phyloP scores from a whole-genome alignment of 768 basidiomycete species.

The Termitomyces sp. region DNA sequence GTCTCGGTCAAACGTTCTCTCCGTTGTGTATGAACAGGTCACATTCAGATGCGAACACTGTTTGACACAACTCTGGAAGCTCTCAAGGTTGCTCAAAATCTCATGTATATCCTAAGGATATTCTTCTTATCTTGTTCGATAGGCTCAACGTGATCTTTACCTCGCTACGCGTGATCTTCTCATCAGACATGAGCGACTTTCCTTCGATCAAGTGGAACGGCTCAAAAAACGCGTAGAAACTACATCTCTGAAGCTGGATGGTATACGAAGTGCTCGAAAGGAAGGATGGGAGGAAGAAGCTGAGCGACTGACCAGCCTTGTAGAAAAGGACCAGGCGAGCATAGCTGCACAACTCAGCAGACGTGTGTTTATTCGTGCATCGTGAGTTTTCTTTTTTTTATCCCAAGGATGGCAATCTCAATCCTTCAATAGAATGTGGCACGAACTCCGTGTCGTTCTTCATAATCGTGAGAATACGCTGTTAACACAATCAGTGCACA shows the following conservation, averaged over 20 bases:
- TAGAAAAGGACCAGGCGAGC: conserved; percentile 82
- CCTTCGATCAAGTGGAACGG: conserved; percentile 82
- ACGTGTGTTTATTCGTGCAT: conserved; percentile 82
- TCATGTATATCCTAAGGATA: background rate
- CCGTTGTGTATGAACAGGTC: background rate
- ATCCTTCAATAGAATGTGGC: conserved; percentile 69
- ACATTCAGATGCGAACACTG: conserved; percentile 53
- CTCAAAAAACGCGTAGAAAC: conserved; percentile 82
- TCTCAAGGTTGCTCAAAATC: conserved; percentile 49
- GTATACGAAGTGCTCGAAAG: conserved; percentile 60
- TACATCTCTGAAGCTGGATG: conserved; percentile 71
- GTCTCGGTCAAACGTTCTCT: conserved; percentile 16
- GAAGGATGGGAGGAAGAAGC: conserved; percentile 85
- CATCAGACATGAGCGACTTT: conserved; percentile 81
- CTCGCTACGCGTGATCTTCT: conserved; percentile 84
- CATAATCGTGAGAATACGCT: conserved; percentile 88
- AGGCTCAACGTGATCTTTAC: conserved; percentile 82
- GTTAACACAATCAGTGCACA: conserved; percentile 65
- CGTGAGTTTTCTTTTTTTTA: conserved; percentile 38
- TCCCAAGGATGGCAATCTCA: background rate
- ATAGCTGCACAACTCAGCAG: conserved; percentile 72
- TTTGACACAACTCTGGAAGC: conserved; percentile 69
- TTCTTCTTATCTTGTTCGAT: conserved; percentile 4
- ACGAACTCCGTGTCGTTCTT: conserved; percentile 87
- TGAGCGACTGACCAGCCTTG: conserved; percentile 61